Conservation (phyloP, 2,329 filamentous ascomycete species). For the Macrophomina tecta region DNA sequence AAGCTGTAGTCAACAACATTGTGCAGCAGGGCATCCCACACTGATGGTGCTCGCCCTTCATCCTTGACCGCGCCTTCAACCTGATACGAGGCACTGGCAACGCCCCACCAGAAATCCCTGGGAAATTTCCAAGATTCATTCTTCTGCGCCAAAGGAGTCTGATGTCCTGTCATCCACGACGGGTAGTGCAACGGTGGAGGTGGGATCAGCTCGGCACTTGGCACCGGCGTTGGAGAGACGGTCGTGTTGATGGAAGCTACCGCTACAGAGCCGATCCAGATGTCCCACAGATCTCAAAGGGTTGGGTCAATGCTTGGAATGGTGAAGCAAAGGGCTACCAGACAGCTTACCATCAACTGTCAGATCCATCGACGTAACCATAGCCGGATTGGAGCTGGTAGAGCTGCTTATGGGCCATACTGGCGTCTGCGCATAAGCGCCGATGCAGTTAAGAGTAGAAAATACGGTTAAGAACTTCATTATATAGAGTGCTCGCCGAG, state of each 20-base stretch:
- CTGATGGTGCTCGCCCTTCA: slow-evolving; percentile 48
- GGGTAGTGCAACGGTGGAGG: slow-evolving; percentile 42
- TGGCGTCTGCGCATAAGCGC: slow-evolving; percentile 3
- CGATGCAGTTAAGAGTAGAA: not conserved
- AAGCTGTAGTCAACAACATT: slow-evolving; percentile 36
- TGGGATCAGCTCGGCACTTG: slow-evolving; percentile 41
- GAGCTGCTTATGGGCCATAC: slow-evolving; percentile 21
- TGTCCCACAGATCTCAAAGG: slow-evolving; percentile 32
- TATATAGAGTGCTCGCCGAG: not conserved
- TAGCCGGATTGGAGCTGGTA: slow-evolving; percentile 4
- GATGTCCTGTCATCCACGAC: slow-evolving; percentile 40
- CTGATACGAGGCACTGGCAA: slow-evolving; percentile 51
- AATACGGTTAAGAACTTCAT: not conserved
- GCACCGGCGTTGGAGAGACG: slow-evolving; percentile 39
- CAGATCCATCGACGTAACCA: slow-evolving; percentile 14
- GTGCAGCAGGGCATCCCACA: slow-evolving; percentile 49
- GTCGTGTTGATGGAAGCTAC: slow-evolving; percentile 35
- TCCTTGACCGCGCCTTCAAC: slow-evolving; percentile 52
- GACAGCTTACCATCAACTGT: slow-evolving; percentile 8
- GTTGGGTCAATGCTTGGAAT: not conserved
- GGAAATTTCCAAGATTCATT: slow-evolving; percentile 38
- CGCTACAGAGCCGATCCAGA: slow-evolving; percentile 35
- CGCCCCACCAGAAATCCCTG: slow-evolving; percentile 51
- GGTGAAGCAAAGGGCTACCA: no score
- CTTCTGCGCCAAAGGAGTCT: slow-evolving; percentile 37